These are phyloP conservation scores for Aureobasidium mangrovei DNA, from an alignment of 2,329 filamentous ascomycete species.

Conservation along the genomic window DNA sequence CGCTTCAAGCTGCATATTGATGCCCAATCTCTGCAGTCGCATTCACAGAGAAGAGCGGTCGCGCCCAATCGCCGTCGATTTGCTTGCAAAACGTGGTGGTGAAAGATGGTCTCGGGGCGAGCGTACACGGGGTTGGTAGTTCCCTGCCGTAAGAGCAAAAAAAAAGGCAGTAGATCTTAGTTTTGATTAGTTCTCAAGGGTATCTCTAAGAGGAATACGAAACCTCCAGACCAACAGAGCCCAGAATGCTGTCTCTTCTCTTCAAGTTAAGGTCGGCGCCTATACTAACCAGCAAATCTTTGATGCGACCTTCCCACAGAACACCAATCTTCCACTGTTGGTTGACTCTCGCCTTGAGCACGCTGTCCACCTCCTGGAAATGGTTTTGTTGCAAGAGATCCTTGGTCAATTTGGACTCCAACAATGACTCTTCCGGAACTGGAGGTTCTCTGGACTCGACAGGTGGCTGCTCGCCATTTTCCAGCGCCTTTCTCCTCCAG, in stretches of 20 bases:
- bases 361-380: constrained; percentile 60
- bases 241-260: constrained; percentile 65
- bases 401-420: background rate
- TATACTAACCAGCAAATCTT: constrained; percentile 85
- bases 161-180: background rate
- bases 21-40: background rate
- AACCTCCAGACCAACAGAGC: constrained; percentile 67
- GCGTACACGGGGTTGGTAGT: too few relatives aligned
- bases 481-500: constrained; percentile 53
- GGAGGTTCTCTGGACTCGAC: background rate
- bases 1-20: background rate
- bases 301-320: constrained; percentile 86
- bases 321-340: constrained; percentile 79
- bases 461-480: background rate
- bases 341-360: constrained; percentile 82
- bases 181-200: background rate
- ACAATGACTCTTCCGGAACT: background rate
- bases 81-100: background rate
- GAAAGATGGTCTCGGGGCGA: background rate
- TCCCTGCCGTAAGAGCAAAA: background rate
- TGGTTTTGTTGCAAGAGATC: background rate
- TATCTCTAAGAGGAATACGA: constrained; percentile 67
- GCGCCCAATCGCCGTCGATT: too few relatives aligned
- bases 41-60: too few relatives aligned
- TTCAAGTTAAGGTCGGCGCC: constrained; percentile 78